Evolutionary conservation across 1,139 yeast genomes (phyloP).

Genomic region (Dujonia santamariae): DNA sequence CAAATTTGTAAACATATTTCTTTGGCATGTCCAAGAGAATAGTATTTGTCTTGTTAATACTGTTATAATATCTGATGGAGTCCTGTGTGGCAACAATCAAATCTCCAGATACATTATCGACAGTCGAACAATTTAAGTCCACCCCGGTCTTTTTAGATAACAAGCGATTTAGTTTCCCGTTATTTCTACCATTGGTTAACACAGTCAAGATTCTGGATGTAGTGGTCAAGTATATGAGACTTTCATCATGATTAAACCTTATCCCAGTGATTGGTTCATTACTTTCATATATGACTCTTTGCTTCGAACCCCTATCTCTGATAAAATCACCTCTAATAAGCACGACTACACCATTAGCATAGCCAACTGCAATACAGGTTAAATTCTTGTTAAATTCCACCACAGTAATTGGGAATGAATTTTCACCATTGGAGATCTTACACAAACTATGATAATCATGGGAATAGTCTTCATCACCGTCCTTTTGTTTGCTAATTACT

Average conservation of each 20-base stretch:
- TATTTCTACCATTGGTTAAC: conserved; percentile 76
- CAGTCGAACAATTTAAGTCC: conserved; percentile 62
- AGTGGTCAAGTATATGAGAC: conserved; percentile 58
- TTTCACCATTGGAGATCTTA: conserved; percentile 47
- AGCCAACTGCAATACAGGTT: conserved; percentile 75
- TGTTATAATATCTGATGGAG: conserved; percentile 51
- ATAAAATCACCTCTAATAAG: conserved; percentile 83
- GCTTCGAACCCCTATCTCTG: conserved; percentile 88
- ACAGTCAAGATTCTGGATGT: conserved; percentile 70
- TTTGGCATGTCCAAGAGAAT: conserved; percentile 61
- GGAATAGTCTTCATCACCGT: conserved; percentile 30
- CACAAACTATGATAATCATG: conserved; percentile 35
- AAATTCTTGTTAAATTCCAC: conserved; percentile 55
- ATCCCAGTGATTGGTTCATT: conserved; percentile 81
- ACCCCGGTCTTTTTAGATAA: conserved; percentile 68
- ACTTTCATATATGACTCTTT: conserved; percentile 70
- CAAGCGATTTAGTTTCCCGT: conserved; percentile 60
- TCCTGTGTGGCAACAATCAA: conserved; percentile 56
- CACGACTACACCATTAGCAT: conserved; percentile 81
- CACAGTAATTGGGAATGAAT: conserved; percentile 72
- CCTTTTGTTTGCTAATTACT: conserved; percentile 20
- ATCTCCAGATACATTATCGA: conserved; percentile 33
- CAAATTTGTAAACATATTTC: conserved; percentile 44
- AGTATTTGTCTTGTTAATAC: conserved; percentile 53
- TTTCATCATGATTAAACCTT: conserved; percentile 47